Conservation (phyloP, 768 basidiomycete species). For the Agrocybe praecox region DNA sequence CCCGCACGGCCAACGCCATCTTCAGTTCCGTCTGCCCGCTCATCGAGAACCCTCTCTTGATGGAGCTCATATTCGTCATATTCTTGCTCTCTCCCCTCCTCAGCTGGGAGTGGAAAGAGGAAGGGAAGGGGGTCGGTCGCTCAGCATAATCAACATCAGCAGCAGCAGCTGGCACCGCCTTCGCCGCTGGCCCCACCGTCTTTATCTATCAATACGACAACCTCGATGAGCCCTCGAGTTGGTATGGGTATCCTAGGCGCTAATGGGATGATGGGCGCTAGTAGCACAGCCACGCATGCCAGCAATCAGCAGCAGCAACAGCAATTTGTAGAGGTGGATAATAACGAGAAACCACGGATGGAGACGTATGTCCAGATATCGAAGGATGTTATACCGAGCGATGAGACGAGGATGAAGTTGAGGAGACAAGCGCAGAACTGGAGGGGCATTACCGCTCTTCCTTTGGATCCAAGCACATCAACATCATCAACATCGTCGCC, state of each 20-base stretch:
- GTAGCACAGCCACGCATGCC: no score
- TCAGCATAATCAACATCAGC: no score
- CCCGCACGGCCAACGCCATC: slow-evolving; percentile 47
- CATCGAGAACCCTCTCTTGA: slow-evolving; percentile 47
- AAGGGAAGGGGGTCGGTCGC: slow-evolving; percentile 20
- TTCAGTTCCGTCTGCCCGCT: slow-evolving; percentile 62
- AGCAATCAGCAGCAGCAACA: no score
- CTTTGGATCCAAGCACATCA: slow-evolving; percentile 46
- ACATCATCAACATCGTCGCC: slow-evolving; percentile 46
- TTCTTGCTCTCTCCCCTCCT: no score
- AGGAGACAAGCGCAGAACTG: slow-evolving; percentile 61
- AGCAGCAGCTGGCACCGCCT: slow-evolving; percentile 24
- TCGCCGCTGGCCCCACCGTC: slow-evolving; percentile 34
- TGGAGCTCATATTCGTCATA: no score
- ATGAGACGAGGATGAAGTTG: slow-evolving; percentile 50
- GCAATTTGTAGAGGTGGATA: no score
- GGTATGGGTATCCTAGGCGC: no score
- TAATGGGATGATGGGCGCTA: no score
- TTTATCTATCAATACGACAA: slow-evolving; percentile 14
- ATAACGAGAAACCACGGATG: no score
- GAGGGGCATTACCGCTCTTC: slow-evolving; percentile 63
- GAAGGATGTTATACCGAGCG: slow-evolving; percentile 46
- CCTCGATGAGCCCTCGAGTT: no score
- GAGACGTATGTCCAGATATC: slow-evolving; percentile 51
- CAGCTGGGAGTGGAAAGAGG: slow-evolving; percentile 21